A percentile compares a stretch with the other conserved stretches of the same genome.
These are phyloP conservation scores for Trametes cingulata DNA, from an alignment of 768 basidiomycete genomes.

Conservation along the genomic window DNA sequence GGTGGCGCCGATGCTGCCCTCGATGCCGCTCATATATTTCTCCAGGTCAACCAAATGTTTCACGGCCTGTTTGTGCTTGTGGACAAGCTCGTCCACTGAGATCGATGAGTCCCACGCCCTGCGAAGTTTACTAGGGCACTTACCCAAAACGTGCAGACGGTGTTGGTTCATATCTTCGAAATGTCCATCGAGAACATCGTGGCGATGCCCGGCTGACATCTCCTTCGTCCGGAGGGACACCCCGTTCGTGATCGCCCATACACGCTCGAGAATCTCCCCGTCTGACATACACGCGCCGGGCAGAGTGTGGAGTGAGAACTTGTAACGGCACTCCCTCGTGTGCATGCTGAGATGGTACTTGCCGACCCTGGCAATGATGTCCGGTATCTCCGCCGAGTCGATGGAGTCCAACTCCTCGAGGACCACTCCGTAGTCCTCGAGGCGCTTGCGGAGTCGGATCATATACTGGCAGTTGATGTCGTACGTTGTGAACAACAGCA, in stretches of 20 bases:
- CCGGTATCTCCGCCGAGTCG: not conserved
- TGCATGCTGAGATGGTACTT: conserved; percentile 23
- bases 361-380: conserved; percentile 5
- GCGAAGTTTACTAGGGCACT: not conserved
- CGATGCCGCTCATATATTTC: not conserved
- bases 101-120: not conserved
- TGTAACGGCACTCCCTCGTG: conserved; percentile 6
- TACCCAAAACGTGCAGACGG: conserved; percentile 12
- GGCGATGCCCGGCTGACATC: conserved; percentile 22
- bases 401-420: not conserved
- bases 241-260: conserved; percentile 17
- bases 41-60: no score
- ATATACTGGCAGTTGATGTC: conserved; percentile 33
- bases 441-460: conserved; percentile 9
- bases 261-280: conserved; percentile 18
- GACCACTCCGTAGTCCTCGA: conserved; percentile 7
- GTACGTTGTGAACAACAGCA: conserved; percentile 16
- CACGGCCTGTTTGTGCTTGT: no score
- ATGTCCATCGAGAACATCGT: conserved; percentile 25
- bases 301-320: conserved; percentile 7
- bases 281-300: conserved; percentile 20
- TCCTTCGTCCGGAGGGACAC: conserved; percentile 11
- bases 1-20: not conserved
- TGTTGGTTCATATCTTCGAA: conserved; percentile 17
- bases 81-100: no score